Base-by-base conservation (phyloP, 1,139 yeast genomes). In the Kodamaea ohmeri region DNA sequence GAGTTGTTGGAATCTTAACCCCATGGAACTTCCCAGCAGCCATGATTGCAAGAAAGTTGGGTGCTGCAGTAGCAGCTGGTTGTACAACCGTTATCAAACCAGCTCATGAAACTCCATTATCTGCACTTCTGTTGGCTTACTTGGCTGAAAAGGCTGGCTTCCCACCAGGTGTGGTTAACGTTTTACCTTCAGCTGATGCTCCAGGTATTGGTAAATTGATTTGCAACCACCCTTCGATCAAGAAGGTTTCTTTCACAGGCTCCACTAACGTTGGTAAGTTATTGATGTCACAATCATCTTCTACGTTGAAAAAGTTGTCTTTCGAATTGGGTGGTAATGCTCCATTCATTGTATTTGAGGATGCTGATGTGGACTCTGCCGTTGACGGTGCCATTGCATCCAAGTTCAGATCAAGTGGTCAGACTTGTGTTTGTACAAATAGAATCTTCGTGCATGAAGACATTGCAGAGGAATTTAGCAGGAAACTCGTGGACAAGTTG, bases 1-100 rank as follows among this genome's bases (percentile, higher is more conserved):
- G 97, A 15, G 95, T 87, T 1, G 87, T 92, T 52, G 96, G 95
- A 20, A 78, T 90, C 43, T 71, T 90, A 50, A 87, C 96, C 4
- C 97, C 97, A 14, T 90, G 97, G 97, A 90, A 90, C 61, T 90
- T 90, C 66, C 97, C 97, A 13, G 71, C 83, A 37, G 95, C 96
- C 4, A 90, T 90, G 97, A 86, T 90, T 45, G 79, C 96, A 2
- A 74, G 97, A 51, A 90, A 90, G 60, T 74, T 85, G 36, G 96
- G 88, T 20, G 96, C 97, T 20, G 96, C 96, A 1, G 54, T 88
- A 15, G 96, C 97, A 13, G 90, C 94, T 7, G 97, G 97, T 2
- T 90, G 97, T 62, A 83, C 97, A 1, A 71, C 87, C 3, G 90
- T 90, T 9, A 71, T 90, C 43, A 90, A 89, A 62, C 97, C 97